phyloP scores from a whole-genome alignment of 768 basidiomycete species.

The Termitomyces heimii region DNA sequence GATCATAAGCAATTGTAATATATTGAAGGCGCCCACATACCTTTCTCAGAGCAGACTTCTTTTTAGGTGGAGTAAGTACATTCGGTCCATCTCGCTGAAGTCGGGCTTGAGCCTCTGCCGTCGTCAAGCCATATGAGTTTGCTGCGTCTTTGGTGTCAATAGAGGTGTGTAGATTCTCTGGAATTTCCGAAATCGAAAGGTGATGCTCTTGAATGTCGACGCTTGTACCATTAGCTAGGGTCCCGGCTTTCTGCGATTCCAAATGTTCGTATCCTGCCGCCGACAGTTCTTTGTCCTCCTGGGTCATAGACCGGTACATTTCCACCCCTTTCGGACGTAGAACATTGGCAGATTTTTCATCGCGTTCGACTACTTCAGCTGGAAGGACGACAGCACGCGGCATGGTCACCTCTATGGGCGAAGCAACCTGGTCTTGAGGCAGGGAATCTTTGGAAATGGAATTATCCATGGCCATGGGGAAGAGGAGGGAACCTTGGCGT shows the following conservation, averaged over 20 bases:
- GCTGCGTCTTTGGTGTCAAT: constrained; percentile 49
- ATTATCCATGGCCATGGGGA: constrained; percentile 15
- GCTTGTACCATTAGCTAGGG: constrained; percentile 25
- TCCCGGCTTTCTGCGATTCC: constrained; percentile 33
- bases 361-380: constrained; percentile 27
- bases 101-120: constrained; percentile 45
- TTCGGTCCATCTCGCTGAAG: constrained; percentile 56
- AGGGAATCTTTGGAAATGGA: constrained; percentile 7
- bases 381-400: constrained; percentile 49
- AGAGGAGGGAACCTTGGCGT: neutral
- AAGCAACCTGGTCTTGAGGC: constrained; percentile 9
- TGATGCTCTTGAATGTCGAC: constrained; percentile 58
- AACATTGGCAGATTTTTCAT: constrained; percentile 29
- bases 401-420: constrained; percentile 24
- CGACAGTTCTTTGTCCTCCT: constrained; percentile 60
- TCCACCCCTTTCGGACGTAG: constrained; percentile 49
- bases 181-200: constrained; percentile 35
- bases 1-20: constrained; percentile 2
- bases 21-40: constrained; percentile 22
- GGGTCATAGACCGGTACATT: constrained; percentile 58
- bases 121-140: constrained; percentile 43
- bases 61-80: constrained; percentile 60
- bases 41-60: constrained; percentile 60
- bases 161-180: constrained; percentile 36
- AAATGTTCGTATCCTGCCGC: constrained; percentile 67